Base-by-base conservation (phyloP, 768 basidiomycete genomes). In the Agaricus subrufescens region DNA sequence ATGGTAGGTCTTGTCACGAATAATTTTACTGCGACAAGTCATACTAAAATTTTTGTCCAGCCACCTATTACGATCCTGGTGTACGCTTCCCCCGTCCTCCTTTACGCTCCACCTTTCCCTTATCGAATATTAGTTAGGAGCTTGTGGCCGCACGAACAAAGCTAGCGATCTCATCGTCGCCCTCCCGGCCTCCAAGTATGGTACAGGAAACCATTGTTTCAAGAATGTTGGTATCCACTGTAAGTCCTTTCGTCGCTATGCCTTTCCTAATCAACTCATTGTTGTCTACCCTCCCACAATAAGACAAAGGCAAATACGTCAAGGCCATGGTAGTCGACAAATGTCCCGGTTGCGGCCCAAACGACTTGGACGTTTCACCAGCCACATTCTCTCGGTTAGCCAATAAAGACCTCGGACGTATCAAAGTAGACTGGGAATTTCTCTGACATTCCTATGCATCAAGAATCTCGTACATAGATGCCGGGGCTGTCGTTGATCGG, bases 81-180 rank as follows among this genome's bases (percentile, higher is more conserved):
- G 52, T 53, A 34, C 12, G 52, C 38, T 29, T n/a, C 7, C 8
- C 37, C n/a, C n/a, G 14, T 34, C 23, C 29, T 2, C 11, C 25
- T 12, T 3, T n/a, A 9, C 29, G 12, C 19, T 4, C 2, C 34
- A 34, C 34, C 34, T 11, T 8, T 30, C 46, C 4, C 23, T 44
- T 27, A 19, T 43, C 27, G 10, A n/a, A 30, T 14, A 37, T 19
- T 23, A 53, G 52, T 75, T 86, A 37, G 84, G 83, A 49, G 77
- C 86, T 8, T 87, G 86, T 66, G 86, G 85, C 44, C 75, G 77
- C 60, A 73, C 70, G 45, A 86, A 84, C 71, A 68, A 58, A 0
- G 78, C 80, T 61, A 57, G 57, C 6, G 76, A 87, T 49, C 63
- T 67, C 63, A 83, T 87, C 60, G 82, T 72, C 52, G 86, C 86